phyloP scores from a whole-genome alignment of 2,329 filamentous ascomycete species.

The Cylindrodendrum hubeiense region DNA sequence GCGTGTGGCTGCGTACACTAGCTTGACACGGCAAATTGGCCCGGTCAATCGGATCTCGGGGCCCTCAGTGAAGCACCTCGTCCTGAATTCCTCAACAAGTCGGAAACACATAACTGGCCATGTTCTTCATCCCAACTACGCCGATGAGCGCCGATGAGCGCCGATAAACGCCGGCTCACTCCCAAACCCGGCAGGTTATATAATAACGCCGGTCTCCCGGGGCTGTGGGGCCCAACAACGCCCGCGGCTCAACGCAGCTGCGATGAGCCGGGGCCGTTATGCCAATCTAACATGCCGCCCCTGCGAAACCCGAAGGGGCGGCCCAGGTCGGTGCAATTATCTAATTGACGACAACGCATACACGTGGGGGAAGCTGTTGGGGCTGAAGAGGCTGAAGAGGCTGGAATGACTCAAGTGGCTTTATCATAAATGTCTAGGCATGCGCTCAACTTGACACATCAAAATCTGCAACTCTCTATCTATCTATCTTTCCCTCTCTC shows the following conservation, averaged over 20 bases:
- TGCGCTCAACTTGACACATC: neutral
- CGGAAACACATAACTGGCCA: neutral
- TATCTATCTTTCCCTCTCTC: too few species aligned
- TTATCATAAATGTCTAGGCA: neutral
- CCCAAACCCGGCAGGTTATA: conserved; percentile 9
- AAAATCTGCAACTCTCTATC: neutral
- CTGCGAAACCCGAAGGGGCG: conserved; percentile 6
- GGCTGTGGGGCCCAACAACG: conserved; percentile 9
- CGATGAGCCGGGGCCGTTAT: conserved; percentile 15
- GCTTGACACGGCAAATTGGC: neutral
- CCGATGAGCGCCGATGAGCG: too few species aligned
- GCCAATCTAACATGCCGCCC: conserved; percentile 32
- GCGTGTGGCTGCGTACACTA: neutral
- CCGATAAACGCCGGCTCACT: neutral
- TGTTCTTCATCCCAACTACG: neutral
- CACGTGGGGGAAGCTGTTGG: neutral
- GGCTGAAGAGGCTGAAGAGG: too few species aligned
- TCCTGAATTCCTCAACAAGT: conserved; percentile 3
- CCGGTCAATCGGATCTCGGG: neutral
- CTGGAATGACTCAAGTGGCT: too few species aligned
- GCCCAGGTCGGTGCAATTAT: conserved; percentile 5
- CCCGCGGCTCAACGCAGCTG: neutral
- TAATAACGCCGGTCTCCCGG: conserved; percentile 8
- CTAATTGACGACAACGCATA: conserved; percentile 29
- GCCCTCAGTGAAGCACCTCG: neutral